Evolutionary conservation across 2,329 filamentous ascomycete genomes (phyloP).

Genomic region (Neofusicoccum ribis): DNA sequence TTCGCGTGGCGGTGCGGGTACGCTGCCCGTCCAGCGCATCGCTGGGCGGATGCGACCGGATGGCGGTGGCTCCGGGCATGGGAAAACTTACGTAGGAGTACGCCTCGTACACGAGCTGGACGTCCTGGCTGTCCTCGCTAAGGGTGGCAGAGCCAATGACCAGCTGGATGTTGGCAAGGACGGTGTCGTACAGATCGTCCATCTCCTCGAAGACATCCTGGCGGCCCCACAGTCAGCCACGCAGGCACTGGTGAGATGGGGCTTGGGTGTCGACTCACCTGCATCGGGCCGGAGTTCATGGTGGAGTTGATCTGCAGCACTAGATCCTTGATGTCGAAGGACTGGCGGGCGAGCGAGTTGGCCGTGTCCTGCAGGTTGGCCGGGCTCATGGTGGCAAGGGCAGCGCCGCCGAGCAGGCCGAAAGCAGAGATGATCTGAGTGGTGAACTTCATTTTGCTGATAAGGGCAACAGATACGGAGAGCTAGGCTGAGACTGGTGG

Average conservation of each 20-base stretch:
- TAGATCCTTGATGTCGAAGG: conserved; percentile 20
- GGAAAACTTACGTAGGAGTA: conserved; percentile 18
- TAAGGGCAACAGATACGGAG: background rate
- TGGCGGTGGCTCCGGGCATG: background rate
- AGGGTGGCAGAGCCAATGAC: conserved; percentile 14
- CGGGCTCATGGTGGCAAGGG: conserved; percentile 17
- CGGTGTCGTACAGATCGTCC: conserved; percentile 18
- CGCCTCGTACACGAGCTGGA: conserved; percentile 19
- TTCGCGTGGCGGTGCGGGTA: too few relatives aligned
- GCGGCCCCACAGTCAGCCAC: background rate
- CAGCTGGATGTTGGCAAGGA: conserved; percentile 19
- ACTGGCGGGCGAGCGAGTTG: conserved; percentile 17
- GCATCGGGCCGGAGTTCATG: conserved; percentile 15
- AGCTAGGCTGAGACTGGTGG: background rate
- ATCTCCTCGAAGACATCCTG: conserved; percentile 20
- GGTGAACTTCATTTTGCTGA: conserved; percentile 7
- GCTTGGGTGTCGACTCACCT: background rate
- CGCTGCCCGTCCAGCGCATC: too few relatives aligned
- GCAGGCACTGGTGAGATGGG: background rate
- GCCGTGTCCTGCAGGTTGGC: conserved; percentile 14
- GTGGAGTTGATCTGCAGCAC: conserved; percentile 19
- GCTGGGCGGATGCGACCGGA: background rate
- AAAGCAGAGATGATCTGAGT: conserved; percentile 7
- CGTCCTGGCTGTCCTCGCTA: conserved; percentile 6
- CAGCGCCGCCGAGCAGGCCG: conserved; percentile 5